Evolutionary conservation across 768 basidiomycete species (phyloP).

Genomic region (Psilocybe subaeruginosa): DNA sequence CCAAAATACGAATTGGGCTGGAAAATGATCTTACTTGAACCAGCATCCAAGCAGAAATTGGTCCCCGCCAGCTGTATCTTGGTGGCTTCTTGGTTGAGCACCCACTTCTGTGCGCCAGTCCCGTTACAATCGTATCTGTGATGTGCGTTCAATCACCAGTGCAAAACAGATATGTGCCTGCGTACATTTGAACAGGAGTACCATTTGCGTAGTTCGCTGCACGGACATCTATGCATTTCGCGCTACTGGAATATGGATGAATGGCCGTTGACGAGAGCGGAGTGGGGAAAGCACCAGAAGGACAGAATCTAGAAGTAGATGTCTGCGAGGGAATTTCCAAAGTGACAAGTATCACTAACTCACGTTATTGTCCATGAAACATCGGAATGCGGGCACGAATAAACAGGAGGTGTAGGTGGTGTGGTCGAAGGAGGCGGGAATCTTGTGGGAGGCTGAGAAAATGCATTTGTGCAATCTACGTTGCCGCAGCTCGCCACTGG

Average conservation of each 20-base stretch:
- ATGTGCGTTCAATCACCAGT: not conserved
- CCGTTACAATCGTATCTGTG: constrained; percentile 38
- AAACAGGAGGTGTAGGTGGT: constrained; percentile 22
- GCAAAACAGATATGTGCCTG: not conserved
- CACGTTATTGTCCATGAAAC: constrained; percentile 24
- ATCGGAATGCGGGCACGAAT: constrained; percentile 22
- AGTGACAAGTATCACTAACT: not conserved
- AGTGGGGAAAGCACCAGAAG: constrained; percentile 23
- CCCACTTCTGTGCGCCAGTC: constrained; percentile 34
- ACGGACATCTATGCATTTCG: constrained; percentile 37
- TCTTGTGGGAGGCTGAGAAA: constrained; percentile 27
- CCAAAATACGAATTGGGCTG: too few species aligned
- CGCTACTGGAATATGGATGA: constrained; percentile 28
- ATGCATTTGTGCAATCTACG: constrained; percentile 28
- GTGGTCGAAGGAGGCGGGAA: constrained; percentile 22
- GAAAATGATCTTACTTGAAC: constrained; percentile 26
- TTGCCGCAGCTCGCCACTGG: constrained; percentile 23
- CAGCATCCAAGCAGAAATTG: constrained; percentile 38
- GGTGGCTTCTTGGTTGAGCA: constrained; percentile 28
- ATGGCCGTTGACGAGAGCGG: constrained; percentile 19
- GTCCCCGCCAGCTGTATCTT: constrained; percentile 28
- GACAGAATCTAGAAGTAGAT: constrained; percentile 23
- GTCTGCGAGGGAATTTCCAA: not conserved
- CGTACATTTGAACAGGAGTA: constrained; percentile 37
- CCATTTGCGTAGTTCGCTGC: constrained; percentile 32